Evolutionary conservation across 768 basidiomycete species (phyloP).

Genomic region (Lentinula sp.): DNA sequence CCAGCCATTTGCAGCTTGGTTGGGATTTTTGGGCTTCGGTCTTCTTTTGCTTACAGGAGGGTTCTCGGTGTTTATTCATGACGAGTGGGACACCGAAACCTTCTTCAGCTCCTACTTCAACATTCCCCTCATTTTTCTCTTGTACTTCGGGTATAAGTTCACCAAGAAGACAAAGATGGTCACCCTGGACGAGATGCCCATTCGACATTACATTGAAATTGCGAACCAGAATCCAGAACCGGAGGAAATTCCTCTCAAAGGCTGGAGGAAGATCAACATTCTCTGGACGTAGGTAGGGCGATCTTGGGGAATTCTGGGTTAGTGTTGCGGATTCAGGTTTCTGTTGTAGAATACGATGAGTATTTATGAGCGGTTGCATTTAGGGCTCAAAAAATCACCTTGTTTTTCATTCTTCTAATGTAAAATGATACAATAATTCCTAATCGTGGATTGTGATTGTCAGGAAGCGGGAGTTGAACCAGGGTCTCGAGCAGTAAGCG

Average conservation of each 20-base stretch:
- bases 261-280: conserved; percentile 3
- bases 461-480: no score
- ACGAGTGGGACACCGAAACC: conserved; percentile 2
- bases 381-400: not conserved
- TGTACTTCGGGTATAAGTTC: conserved; percentile 7
- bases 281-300: not conserved
- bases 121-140: conserved; percentile 5
- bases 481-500: no score
- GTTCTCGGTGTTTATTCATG: conserved; percentile 1
- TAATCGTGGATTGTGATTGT: no score
- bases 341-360: not conserved
- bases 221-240: conserved; percentile 5
- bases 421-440: not conserved
- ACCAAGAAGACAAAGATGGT: conserved; percentile 2
- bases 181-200: conserved; percentile 3
- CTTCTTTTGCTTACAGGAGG: conserved; percentile 32
- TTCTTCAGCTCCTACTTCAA: conserved; percentile 6
- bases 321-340: not conserved
- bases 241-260: not conserved
- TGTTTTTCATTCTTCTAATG: not conserved
- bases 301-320: not conserved
- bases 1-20: conserved; percentile 31
- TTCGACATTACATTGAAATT: conserved; percentile 4
- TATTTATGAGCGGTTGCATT: not conserved
- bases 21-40: conserved; percentile 26